Conservation (phyloP, 108 stramenopile genomes). For the Nannochloropsis oceanica region DNA sequence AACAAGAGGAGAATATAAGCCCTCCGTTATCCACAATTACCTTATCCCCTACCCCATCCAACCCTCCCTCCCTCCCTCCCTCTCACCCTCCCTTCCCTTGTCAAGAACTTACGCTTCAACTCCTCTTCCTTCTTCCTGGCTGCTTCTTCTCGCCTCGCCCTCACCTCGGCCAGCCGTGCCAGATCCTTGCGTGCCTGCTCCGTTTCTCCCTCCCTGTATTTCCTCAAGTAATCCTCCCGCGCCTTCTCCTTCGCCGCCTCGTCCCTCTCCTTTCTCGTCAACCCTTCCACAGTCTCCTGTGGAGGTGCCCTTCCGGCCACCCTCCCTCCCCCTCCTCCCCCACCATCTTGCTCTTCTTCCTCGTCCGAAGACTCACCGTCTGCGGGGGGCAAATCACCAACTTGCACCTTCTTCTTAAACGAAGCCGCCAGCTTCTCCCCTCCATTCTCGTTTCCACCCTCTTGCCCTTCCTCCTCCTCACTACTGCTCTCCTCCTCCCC, state of each 20-base stretch:
- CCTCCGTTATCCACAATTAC: too few species aligned
- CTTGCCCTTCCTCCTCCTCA: neutral
- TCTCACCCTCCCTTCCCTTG: neutral
- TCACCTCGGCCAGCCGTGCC: neutral
- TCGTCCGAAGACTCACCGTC: neutral
- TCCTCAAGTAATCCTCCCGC: neutral
- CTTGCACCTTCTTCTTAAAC: neutral
- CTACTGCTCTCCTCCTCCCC: neutral
- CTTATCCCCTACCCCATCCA: too few species aligned
- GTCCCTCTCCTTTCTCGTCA: neutral
- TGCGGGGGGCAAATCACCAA: neutral
- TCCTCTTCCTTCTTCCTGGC: conserved; percentile 1
- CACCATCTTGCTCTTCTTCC: neutral
- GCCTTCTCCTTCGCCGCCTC: neutral
- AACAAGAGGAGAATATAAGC: too few species aligned
- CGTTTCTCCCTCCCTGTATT: neutral
- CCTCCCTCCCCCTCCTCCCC: too few species aligned
- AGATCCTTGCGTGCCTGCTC: neutral
- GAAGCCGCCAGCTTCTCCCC: neutral
- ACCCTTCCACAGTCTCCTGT: neutral
- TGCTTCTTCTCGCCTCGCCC: neutral
- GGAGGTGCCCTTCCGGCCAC: neutral
- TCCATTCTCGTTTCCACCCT: neutral
- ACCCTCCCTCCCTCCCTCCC: too few species aligned
- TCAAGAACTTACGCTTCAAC: neutral